These are phyloP conservation scores for Pontederia paniculata DNA, from an alignment of 176 grass and related monocot species.

Conservation along the genomic window DNA sequence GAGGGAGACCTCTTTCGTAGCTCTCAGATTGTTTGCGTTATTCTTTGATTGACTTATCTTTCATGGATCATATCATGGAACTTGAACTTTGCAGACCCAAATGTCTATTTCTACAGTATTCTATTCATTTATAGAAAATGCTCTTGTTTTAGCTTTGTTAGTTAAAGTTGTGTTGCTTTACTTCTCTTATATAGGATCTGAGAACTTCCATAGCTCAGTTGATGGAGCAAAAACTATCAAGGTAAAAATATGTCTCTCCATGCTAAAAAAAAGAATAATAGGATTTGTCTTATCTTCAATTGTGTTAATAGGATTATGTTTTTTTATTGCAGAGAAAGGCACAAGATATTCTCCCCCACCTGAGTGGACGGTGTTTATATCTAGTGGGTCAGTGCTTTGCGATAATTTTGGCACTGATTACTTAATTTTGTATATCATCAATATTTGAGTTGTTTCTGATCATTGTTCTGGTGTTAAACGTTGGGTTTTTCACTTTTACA, in stretches of 20 bases:
- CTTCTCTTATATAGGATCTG: constrained; percentile 24
- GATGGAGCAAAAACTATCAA: constrained; percentile 58
- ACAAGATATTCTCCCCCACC: constrained; percentile 46
- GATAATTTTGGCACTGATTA: background rate
- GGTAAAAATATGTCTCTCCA: constrained; percentile 22
- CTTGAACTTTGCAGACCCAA: too few species aligned
- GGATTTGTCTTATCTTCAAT: background rate
- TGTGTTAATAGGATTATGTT: background rate
- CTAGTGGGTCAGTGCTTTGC: constrained; percentile 52
- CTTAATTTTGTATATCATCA: background rate
- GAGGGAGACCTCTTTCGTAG: too few species aligned
- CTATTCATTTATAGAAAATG: background rate
- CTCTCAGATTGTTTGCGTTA: too few species aligned
- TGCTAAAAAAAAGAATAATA: background rate
- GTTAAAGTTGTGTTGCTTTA: constrained; percentile 18
- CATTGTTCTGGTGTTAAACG: background rate
- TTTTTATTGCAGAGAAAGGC: constrained; percentile 49
- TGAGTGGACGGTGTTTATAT: constrained; percentile 66
- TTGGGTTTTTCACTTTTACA: constrained; percentile 5
- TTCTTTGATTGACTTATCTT: too few species aligned
- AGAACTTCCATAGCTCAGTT: constrained; percentile 44
- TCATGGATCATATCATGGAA: too few species aligned
- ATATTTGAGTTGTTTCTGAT: background rate
- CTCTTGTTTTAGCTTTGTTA: background rate
- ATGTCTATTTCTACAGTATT: too few species aligned